phyloP scores from a whole-genome alignment of 306 rosid genomes.

The Vicia sativa region DNA sequence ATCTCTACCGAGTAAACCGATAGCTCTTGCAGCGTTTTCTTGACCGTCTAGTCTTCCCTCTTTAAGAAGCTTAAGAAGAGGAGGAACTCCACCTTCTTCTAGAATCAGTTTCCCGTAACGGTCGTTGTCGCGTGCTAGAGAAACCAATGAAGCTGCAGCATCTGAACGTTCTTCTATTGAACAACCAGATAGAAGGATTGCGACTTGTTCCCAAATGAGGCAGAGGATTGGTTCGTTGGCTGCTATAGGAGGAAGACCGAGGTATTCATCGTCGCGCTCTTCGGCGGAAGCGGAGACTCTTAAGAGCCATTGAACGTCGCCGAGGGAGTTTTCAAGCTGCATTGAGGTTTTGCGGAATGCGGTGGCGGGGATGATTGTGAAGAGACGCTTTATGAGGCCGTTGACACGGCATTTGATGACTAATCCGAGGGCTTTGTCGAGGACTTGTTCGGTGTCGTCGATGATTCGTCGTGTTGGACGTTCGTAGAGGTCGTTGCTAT shows the following conservation, averaged over 20 bases:
- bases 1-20: conserved; percentile 71
- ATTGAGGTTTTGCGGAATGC: conserved; percentile 58
- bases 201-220: conserved; percentile 74
- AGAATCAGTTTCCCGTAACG: conserved; percentile 67
- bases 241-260: conserved; percentile 82
- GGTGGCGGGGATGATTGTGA: conserved; percentile 71
- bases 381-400: conserved; percentile 58
- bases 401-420: conserved; percentile 67
- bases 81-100: conserved; percentile 72
- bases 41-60: conserved; percentile 70
- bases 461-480: conserved; percentile 79
- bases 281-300: conserved; percentile 68
- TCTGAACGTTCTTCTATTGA: conserved; percentile 63
- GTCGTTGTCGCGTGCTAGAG: conserved; percentile 74
- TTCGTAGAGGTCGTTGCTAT: conserved; percentile 74
- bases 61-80: conserved; percentile 56
- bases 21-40: conserved; percentile 64
- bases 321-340: conserved; percentile 72
- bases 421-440: conserved; percentile 63
- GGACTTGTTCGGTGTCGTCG: conserved; percentile 73
- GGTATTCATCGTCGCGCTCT: conserved; percentile 67
- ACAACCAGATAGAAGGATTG: conserved; percentile 51
- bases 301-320: conserved; percentile 82
- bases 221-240: conserved; percentile 74
- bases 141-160: conserved; percentile 73